A percentile compares a stretch with the other conserved stretches of the same genome.
phyloP scores from a whole-genome alignment of 2,329 filamentous ascomycete genomes.

The Nectriaceae sp. region DNA sequence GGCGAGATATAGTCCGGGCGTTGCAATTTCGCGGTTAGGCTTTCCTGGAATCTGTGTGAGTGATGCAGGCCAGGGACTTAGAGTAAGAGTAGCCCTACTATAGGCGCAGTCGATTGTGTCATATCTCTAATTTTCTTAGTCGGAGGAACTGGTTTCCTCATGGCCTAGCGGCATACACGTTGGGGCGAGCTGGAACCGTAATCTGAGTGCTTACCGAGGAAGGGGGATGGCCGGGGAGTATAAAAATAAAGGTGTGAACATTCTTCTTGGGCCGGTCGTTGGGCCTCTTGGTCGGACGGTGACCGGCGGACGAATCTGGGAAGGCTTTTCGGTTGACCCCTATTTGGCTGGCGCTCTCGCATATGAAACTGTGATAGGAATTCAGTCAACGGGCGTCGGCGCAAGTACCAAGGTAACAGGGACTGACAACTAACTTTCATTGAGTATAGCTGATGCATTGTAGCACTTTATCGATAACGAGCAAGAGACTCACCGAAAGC shows the following conservation, averaged over 20 bases:
- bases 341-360: slow-evolving; percentile 62
- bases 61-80: background rate
- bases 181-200: slow-evolving; percentile 62
- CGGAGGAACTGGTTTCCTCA: too few relatives aligned
- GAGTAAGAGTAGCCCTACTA: too few relatives aligned
- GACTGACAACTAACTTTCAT: background rate
- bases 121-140: too few relatives aligned
- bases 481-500: slow-evolving; percentile 37
- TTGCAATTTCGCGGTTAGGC: background rate
- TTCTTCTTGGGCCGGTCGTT: slow-evolving; percentile 54
- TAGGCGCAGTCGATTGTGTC: background rate
- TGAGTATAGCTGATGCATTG: background rate
- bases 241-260: slow-evolving; percentile 70
- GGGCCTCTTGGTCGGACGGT: slow-evolving; percentile 46
- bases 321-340: slow-evolving; percentile 64
- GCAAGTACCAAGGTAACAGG: slow-evolving; percentile 33
- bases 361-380: slow-evolving; percentile 35
- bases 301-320: slow-evolving; percentile 65
- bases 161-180: background rate
- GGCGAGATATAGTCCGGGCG: background rate
- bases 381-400: slow-evolving; percentile 40
- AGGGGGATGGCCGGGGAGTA: slow-evolving; percentile 58
- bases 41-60: background rate
- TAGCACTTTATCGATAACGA: slow-evolving; percentile 41
- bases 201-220: slow-evolving; percentile 66